Evolutionary conservation across 495 filamentous ascomycete species (phyloP), one percentile per base, ranked within the genome.

Genomic region (Pyronema omphalodes): DNA sequence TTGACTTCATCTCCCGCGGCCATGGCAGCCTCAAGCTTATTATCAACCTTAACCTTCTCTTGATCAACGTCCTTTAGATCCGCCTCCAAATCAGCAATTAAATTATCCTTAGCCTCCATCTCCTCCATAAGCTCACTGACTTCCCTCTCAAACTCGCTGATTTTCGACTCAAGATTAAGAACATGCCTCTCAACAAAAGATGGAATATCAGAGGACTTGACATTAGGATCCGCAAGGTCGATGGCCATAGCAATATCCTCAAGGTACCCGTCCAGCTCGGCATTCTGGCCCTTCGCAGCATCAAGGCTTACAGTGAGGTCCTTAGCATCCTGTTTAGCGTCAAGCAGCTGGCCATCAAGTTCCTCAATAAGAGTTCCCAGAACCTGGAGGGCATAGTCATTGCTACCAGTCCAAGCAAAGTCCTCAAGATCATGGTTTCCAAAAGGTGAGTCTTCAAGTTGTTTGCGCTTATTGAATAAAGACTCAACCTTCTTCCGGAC

Each of bases 351-450:
- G 11, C 41, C 37, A 40, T 50, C 62, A 45, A 64, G 47, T 34
- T 50, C 47, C 17, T 11, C 29, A 17, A 64, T 51, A 29, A 64
- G 56, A n/a, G 35, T 46, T 17, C 55, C 52, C 6, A 64, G 51
- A 11, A 56, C 44, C 1, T 14, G 12, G 18, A 64, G 61, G 6
- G 61, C 61, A 19, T 44, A 43, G 11, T 60, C 57, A 46, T 64
- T 63, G n/a, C 57, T 64, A 19, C 60, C 60, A 1, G 46, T 60
- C 60, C 61, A 63, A 8, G 53, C 47, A 52, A 57, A 64, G 14
- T 60, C 57, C n/a, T 51, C 48, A 5, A 64, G 52, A 35, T 63
- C 12, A 18, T 56, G 45, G 15, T 53, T 54, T 18, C 43, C 54
- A 29, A 60, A 64, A 33, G 57, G 57, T 0, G 54, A 53, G n/a